These are phyloP conservation scores for Conticribra guillardii DNA, from an alignment of 108 stramenopile genomes.

Conservation along the genomic window DNA sequence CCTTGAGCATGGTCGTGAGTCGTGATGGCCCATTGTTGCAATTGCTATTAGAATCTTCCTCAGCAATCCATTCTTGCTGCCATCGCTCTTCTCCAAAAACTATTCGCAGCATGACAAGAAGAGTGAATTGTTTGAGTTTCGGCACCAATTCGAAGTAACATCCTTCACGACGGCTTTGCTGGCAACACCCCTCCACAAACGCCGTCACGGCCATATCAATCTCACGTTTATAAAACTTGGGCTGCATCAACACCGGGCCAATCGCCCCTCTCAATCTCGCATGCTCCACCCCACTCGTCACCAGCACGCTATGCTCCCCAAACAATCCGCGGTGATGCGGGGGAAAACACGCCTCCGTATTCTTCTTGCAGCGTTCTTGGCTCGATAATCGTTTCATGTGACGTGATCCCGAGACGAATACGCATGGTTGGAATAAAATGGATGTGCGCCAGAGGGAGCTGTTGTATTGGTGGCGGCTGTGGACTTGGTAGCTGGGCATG, in stretches of 20 bases:
- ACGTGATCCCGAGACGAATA: conserved; percentile 29
- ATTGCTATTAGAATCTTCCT: not conserved
- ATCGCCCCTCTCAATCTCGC: conserved; percentile 22
- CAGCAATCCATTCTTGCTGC: conserved; percentile 5
- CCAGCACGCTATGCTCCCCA: conserved; percentile 34
- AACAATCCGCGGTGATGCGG: conserved; percentile 43
- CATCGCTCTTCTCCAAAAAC: conserved; percentile 31
- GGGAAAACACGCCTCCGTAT: conserved; percentile 40
- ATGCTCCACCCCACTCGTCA: conserved; percentile 42
- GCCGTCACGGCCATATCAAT: conserved; percentile 15
- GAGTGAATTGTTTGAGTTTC: conserved; percentile 27
- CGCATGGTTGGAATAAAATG: conserved; percentile 22
- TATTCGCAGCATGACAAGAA: conserved; percentile 25
- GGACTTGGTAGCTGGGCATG: conserved; percentile 40
- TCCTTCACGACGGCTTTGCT: not conserved
- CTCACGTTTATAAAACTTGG: conserved; percentile 30
- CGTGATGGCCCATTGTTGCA: not conserved
- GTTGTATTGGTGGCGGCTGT: conserved; percentile 13
- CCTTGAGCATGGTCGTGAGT: conserved; percentile 7
- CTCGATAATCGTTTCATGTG: conserved; percentile 19
- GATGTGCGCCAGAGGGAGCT: conserved; percentile 25
- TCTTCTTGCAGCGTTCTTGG: conserved; percentile 26
- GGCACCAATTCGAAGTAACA: conserved; percentile 22
- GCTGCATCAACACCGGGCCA: conserved; percentile 23
- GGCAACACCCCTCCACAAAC: conserved; percentile 25